Percentiles rank a stretch among this genome's conserved stretches.
Evolutionary conservation across 225 moss, liverwort and hornwort genomes (phyloP).

Genomic region (Bryoerythrophyllum caledonicum): DNA sequence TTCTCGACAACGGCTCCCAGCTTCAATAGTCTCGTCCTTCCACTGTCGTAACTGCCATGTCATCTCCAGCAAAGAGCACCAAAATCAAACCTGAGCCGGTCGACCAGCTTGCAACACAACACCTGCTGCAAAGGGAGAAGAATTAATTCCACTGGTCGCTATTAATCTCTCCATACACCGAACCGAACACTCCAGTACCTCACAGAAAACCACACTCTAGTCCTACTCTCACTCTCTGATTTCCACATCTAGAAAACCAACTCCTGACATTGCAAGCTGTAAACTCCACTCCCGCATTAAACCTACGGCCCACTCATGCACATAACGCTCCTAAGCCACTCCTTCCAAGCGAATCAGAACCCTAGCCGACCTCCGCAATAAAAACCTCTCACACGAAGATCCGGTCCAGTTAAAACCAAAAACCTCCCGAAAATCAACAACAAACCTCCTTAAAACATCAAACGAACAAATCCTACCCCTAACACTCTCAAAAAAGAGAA

Average conservation of each 20-base stretch:
- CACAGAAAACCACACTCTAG: neutral
- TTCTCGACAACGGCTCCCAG: neutral
- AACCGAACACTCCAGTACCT: neutral
- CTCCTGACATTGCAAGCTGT: neutral
- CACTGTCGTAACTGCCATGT: neutral
- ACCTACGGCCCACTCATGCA: too few relatives aligned
- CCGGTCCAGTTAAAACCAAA: neutral
- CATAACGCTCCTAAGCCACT: neutral
- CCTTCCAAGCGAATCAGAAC: neutral
- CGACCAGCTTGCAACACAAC: conserved; percentile 66
- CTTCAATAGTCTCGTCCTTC: neutral
- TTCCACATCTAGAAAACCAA: neutral
- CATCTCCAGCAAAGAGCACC: neutral
- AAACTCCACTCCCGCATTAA: conserved; percentile 2
- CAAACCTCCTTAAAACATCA: conserved; percentile 29
- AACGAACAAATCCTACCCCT: neutral
- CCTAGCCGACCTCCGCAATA: neutral
- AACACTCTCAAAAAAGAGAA: neutral
- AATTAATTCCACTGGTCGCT: neutral
- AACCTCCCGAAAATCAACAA: neutral
- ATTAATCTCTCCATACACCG: neutral
- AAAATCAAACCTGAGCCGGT: conserved; percentile 44
- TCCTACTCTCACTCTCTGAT: conserved; percentile 3
- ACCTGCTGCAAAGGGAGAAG: conserved; percentile 44
- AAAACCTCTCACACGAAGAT: neutral